Base-by-base conservation (phyloP, 306 rosid genomes). In the Sicyos edulis region DNA sequence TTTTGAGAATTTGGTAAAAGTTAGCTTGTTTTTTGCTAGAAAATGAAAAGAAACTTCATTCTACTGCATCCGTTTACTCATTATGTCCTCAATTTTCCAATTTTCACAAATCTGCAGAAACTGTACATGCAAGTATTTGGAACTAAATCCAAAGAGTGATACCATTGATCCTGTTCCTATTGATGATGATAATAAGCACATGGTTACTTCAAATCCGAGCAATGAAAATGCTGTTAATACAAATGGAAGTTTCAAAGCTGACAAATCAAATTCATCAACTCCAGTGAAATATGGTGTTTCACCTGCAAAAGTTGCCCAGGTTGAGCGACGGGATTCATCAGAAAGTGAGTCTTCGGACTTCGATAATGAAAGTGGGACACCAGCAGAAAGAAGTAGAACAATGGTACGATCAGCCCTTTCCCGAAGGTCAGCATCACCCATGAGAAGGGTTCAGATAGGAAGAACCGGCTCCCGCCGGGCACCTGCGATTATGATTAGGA, bases 381-480 rank as follows among this genome's bases (percentile, higher is more conserved):
- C 89, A 68, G 88, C 83, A 21, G 97, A 88, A 82, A 82, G 98
- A 86, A 93, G 97, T 78, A 88, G 98, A 51, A 86, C 89, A 75
- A 84, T 90, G 26, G 71, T 82, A 75, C 88, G 97, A 73, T 83
- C 85, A 53, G 83, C 90, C 69, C 63, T 88, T 55, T 90, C 98
- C 12, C 85, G 95, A 85, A 86, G 98, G 77, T 90, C 97, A 50
- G 97, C 98, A 74, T 90, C 98, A 73, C 98, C 98, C 51, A 93
- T 93, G 98, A 85, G 97, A 79, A 87, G 98, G 79, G 40, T 93
- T 53, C 97, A 93, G 80, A 86, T 93, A 57, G 98, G 98, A 66
- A 88, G 82, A 85, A 80, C 90, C 47, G 95, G 98, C 64, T 86
- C 96, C 8, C 93, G 97, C 77, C 82, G 93, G 78, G 96, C 96